Evolutionary conservation across 2,329 filamentous ascomycete genomes (phyloP).

Genomic region (Parascedosporium putredinis): DNA sequence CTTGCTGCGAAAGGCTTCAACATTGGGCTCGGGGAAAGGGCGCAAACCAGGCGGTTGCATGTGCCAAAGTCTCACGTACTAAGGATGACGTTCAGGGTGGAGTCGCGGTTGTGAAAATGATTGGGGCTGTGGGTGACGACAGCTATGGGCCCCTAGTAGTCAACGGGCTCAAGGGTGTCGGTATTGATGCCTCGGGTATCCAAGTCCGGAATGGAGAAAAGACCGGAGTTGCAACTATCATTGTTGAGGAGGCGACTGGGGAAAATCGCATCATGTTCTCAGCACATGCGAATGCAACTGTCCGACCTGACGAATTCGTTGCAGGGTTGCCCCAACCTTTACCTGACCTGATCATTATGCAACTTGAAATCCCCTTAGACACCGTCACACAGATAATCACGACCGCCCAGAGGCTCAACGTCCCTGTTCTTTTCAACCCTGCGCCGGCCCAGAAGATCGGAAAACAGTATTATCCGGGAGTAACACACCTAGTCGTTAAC

Average conservation of each 20-base stretch:
- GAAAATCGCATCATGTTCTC: constrained; percentile 70
- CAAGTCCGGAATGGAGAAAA: constrained; percentile 30
- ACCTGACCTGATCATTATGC: constrained; percentile 60
- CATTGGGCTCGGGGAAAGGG: constrained; percentile 87
- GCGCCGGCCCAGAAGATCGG: constrained; percentile 66
- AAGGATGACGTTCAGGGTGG: constrained; percentile 22
- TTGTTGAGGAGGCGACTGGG: constrained; percentile 62
- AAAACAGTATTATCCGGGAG: constrained; percentile 49
- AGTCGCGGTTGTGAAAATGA: constrained; percentile 48
- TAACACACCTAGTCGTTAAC: constrained; percentile 78
- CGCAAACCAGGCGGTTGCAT: constrained; percentile 88
- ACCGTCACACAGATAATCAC: constrained; percentile 53
- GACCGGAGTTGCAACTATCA: constrained; percentile 64
- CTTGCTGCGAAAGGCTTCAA: constrained; percentile 63
- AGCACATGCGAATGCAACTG: constrained; percentile 57
- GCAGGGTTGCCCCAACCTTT: constrained; percentile 19
- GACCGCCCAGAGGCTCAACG: constrained; percentile 32
- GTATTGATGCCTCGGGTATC: constrained; percentile 51
- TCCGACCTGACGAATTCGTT: constrained; percentile 26
- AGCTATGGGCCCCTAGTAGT: constrained; percentile 53
- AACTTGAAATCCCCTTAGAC: constrained; percentile 63
- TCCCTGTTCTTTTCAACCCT: constrained; percentile 72
- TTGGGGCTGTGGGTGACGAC: constrained; percentile 63
- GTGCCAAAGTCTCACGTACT: constrained; percentile 64
- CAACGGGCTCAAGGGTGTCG: constrained; percentile 46